Percentiles rank a stretch among this genome's conserved stretches.
Evolutionary conservation across 345 rosid genomes (phyloP).

Genomic region (Lenwebbia sp.): DNA sequence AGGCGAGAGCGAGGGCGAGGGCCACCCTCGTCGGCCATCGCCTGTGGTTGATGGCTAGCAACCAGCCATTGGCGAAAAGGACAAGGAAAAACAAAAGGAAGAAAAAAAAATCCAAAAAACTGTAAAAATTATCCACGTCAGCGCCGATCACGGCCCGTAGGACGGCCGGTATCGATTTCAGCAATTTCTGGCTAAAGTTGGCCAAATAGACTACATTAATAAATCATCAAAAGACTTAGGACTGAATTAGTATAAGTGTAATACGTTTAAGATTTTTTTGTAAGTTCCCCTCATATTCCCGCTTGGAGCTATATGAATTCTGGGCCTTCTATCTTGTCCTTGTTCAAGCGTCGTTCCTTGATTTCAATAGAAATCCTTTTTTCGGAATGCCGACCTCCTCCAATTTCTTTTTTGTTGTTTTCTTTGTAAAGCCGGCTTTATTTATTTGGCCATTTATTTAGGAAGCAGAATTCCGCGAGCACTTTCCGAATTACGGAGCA

Average conservation of each 20-base stretch:
- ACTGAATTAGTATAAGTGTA: too few relatives aligned
- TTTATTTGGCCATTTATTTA: too few relatives aligned
- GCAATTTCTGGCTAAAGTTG: not conserved
- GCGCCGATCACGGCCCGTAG: accelerated
- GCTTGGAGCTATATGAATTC: not conserved
- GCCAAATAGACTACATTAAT: not conserved
- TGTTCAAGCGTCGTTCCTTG: not conserved
- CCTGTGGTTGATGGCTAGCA: not conserved
- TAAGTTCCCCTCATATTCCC: too few relatives aligned
- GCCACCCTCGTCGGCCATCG: not conserved
- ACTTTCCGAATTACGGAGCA: not conserved
- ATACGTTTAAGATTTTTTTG: too few relatives aligned
- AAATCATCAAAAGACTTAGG: too few relatives aligned
- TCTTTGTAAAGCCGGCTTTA: not conserved
- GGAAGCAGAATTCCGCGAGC: not conserved
- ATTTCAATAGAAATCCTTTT: too few relatives aligned
- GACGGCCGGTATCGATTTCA: accelerated
- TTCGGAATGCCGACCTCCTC: not conserved
- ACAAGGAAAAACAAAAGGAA: not conserved
- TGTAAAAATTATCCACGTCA: too few relatives aligned
- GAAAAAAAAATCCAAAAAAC: too few relatives aligned
- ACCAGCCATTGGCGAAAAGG: too few relatives aligned
- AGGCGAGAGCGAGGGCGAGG: not conserved
- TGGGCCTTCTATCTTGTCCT: not conserved
- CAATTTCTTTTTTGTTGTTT: not conserved